Base-by-base conservation (phyloP, 495 filamentous ascomycete genomes). In the Tuber borchii region DNA sequence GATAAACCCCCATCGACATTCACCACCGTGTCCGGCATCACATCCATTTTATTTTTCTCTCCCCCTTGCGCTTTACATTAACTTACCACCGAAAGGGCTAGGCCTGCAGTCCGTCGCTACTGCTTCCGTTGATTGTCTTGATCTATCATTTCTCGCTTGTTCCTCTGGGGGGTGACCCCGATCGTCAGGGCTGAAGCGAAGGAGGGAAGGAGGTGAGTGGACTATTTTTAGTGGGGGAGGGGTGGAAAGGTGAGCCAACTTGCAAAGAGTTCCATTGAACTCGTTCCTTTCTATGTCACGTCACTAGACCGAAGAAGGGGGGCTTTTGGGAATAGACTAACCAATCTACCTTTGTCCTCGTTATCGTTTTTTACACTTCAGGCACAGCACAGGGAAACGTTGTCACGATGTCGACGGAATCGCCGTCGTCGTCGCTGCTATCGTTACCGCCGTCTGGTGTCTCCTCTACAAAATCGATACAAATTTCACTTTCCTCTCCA, bases 181-280 rank as follows among this genome's bases (percentile, higher is more conserved):
- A 56, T 26, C 22, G 73, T 45, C 70, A 75, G 56, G 73, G 61
- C 76, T 79, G 69, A 75, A 78, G 77, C 44, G 68, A 76, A 46
- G 45, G 68, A 77, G 75, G 69, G 72, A 75, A 72, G 73, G 70
- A 43, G 26, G 43, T 71, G 56, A 34, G 7, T 12, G 56, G n/a
- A 72, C 77, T 79, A 79, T 79, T 79, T 79, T 79, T 79, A 79
- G 56, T 65, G 78, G 78, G 77, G 78, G 78, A 78, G 77, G 72
- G 71, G 75, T 43, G 73, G 78, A 79, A 79, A 79, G 78, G 78
- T 75, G 77, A 75, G 78, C 73, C 79, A 65, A 26, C 14, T 65
- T 34, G 56, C 10, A 34, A 34, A 34, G 26, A 14, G 26, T 31
- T 19, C 56, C 4, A 34, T 31, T 34, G 70, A 77, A 75, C 61